Conservation (phyloP, 352 stramenopile species). For the Peronospora belbahrii region DNA sequence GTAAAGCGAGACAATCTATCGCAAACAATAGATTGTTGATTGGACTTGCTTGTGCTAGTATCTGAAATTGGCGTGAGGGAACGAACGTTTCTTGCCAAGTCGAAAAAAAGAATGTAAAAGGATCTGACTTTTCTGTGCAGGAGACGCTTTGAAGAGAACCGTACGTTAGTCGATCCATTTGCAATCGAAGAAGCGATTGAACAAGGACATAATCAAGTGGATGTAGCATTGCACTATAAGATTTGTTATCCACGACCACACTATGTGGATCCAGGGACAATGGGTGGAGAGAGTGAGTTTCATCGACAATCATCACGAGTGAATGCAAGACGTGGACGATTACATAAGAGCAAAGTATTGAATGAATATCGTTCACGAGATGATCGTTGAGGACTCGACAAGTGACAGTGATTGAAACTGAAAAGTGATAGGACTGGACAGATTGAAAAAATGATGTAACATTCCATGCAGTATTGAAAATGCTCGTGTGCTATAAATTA, state of each 20-base stretch:
- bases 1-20: conserved; percentile 16
- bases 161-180: conserved; percentile 19
- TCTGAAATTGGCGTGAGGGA: no score
- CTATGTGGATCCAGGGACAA: conserved; percentile 69
- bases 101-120: conserved; percentile 16
- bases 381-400: no score
- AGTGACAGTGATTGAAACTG: no score
- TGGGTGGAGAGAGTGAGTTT: conserved; percentile 69
- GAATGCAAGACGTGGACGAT: conserved; percentile 40
- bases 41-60: no score
- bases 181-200: conserved; percentile 47
- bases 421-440: no score
- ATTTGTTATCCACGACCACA: conserved; percentile 75
- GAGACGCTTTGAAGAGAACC: conserved; percentile 60
- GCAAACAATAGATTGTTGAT: no score
- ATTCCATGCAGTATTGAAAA: conserved; percentile 4
- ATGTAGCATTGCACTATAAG: conserved; percentile 77
- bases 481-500: conserved; percentile 31
- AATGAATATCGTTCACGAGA: conserved; percentile 40
- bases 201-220: conserved; percentile 58
- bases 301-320: conserved; percentile 43
- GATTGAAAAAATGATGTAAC: background rate
- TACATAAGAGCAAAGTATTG: conserved; percentile 36
- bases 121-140: conserved; percentile 19
- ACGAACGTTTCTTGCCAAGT: conserved; percentile 13